Conservation (phyloP, 257 asterid species). For the Fraxinus quadrangulata region DNA sequence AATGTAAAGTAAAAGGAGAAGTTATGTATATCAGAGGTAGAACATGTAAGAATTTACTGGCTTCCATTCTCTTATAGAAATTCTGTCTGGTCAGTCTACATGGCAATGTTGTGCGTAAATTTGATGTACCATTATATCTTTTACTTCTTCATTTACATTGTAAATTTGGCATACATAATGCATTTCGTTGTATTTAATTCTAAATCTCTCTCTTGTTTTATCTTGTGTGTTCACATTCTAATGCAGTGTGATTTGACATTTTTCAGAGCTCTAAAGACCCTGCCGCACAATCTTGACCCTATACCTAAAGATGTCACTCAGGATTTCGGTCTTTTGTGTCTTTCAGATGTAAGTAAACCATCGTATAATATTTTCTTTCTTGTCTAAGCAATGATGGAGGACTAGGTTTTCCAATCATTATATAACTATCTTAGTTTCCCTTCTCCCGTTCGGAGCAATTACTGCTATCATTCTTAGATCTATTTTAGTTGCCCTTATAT, state of each 20-base stretch:
- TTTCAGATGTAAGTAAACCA: constrained; percentile 65
- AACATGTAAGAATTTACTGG: background rate
- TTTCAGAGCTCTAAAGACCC: constrained; percentile 69
- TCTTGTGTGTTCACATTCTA: constrained; percentile 22
- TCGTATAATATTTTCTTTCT: constrained; percentile 7
- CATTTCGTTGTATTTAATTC: background rate
- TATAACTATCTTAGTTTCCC: background rate
- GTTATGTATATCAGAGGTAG: background rate
- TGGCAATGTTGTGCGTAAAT: background rate
- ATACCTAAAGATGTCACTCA: constrained; percentile 67
- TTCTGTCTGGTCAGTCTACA: constrained; percentile 2
- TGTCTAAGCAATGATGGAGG: background rate
- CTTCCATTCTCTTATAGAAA: background rate
- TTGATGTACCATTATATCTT: background rate
- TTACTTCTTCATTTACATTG: constrained; percentile 12
- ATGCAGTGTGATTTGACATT: constrained; percentile 26
- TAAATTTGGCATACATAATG: background rate
- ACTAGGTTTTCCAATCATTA: constrained; percentile 4
- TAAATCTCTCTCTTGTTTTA: background rate
- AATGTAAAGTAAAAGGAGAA: background rate
- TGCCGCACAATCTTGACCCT: constrained; percentile 78
- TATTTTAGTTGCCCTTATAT: background rate
- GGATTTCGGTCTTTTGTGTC: constrained; percentile 66
- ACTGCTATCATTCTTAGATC: background rate
- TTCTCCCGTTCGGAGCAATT: background rate